Evolutionary conservation across 2,329 filamentous ascomycete species (phyloP), one percentile per base, ranked within the genome.

Genomic region (Colletotrichum salicis): DNA sequence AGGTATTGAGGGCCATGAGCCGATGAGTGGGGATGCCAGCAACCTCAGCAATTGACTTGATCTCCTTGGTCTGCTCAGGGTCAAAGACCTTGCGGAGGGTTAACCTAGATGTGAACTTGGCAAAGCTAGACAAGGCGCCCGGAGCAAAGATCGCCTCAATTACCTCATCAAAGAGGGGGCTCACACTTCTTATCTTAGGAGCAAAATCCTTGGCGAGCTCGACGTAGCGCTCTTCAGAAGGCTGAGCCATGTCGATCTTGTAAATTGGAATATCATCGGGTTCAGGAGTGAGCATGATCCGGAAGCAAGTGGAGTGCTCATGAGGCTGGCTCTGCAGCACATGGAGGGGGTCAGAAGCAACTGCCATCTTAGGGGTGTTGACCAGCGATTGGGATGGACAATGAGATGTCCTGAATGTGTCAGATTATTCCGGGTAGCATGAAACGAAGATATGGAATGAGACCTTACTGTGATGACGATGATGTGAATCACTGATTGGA

Each of bases 1-100:
- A 80, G 2, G 88, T 86, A 76, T 92, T 92, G 70, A 90, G 84
- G 3, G 86, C 85, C 7, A 92, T 83, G 1, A 92, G 80, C 1
- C 91, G 79, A 75, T 89, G 89, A 74, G 91, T 80, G 3, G 86
- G 82, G 5, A 91, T 82, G 0, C 84, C 86, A 1, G 84, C 85
- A 3, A 79, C 81, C 31, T 81, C 76, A 48, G 84, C 83, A 41
- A 92, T 89, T 0, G 89, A 89, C 27, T 79, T 82, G 29, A 92
- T 80, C 76, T 92, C 90, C 61, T 86, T 81, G 1, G 85, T 89
- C 77, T 92, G 88, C 75, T 91, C 89, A 0, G 78, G 68, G 45
- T 84, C 85, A 74, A 87, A 82, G 0, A 92, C 79, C 3, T 84
- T 80, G 19, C 85, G 82, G 7, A 92, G 79, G 31, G 86, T 78